Conservation (phyloP, 106 monocot genomes). For the Xerophyta viscosa region DNA sequence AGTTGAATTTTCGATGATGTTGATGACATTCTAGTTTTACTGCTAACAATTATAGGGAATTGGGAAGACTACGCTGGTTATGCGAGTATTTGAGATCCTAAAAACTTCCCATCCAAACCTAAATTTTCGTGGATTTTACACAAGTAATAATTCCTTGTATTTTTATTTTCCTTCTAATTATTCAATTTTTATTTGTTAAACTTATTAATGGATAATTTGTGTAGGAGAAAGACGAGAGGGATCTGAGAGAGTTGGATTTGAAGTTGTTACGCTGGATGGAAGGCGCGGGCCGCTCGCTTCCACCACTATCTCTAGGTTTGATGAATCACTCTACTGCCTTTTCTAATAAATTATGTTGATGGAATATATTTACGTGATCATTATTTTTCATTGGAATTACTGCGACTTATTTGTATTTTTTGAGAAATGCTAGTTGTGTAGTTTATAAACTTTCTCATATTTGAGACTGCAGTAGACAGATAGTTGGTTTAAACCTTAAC, state of each 20-base stretch:
- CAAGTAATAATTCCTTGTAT: slow-evolving; percentile 22
- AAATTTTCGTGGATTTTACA: slow-evolving; percentile 75
- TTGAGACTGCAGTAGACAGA: no score
- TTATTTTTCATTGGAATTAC: no score
- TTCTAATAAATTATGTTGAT: neutral
- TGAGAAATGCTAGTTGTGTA: no score
- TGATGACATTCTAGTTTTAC: no score
- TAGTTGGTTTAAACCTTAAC: no score
- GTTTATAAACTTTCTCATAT: no score
- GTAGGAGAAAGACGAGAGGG: slow-evolving; percentile 72
- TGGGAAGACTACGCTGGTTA: slow-evolving; percentile 93
- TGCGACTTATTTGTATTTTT: no score
- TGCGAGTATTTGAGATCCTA: slow-evolving; percentile 56
- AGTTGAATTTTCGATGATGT: no score
- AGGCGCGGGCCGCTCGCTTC: slow-evolving; percentile 56
- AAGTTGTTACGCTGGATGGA: slow-evolving; percentile 68
- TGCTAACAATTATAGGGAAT: no score
- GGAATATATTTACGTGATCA: neutral
- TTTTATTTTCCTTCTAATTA: neutral
- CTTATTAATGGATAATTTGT: neutral
- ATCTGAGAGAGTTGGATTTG: slow-evolving; percentile 69
- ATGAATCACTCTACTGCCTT: neutral
- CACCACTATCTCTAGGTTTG: slow-evolving; percentile 40
- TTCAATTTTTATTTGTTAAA: neutral
- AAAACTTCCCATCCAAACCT: slow-evolving; percentile 52